phyloP scores from a whole-genome alignment of 176 grass and related monocot genomes.

The Rhynchospora breviuscula region DNA sequence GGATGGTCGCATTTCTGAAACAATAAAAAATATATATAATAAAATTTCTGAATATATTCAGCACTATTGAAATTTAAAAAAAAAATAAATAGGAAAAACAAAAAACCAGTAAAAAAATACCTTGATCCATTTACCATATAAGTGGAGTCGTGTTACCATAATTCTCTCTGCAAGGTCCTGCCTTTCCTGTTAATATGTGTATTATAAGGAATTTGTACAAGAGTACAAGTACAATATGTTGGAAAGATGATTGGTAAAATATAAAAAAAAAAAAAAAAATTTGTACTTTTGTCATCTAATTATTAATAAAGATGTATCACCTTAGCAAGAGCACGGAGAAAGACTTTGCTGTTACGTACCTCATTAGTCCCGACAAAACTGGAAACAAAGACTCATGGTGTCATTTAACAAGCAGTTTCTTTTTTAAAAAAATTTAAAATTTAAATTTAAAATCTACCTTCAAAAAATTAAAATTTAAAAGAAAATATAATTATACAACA shows the following conservation, averaged over 20 bases:
- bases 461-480: background rate
- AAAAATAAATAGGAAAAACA: background rate
- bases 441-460: background rate
- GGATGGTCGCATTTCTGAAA: conserved; percentile 48
- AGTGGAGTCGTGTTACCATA: conserved; percentile 87
- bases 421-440: background rate
- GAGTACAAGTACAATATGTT: background rate
- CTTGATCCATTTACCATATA: conserved; percentile 76
- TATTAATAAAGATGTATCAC: conserved; percentile 23
- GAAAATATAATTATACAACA: background rate
- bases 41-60: background rate
- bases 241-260: background rate
- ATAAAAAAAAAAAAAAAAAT: background rate
- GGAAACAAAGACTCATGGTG: background rate
- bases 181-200: conserved; percentile 42
- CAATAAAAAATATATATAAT: background rate
- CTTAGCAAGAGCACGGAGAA: conserved; percentile 61
- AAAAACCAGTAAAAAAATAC: background rate
- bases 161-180: conserved; percentile 85
- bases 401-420: background rate
- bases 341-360: conserved; percentile 52
- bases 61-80: background rate
- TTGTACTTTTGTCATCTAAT: background rate
- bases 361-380: conserved; percentile 55
- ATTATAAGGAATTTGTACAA: background rate